Evolutionary conservation across 139 green algal species (phyloP), one percentile per base, ranked within the genome.

Genomic region (Chloropicon primus): DNA sequence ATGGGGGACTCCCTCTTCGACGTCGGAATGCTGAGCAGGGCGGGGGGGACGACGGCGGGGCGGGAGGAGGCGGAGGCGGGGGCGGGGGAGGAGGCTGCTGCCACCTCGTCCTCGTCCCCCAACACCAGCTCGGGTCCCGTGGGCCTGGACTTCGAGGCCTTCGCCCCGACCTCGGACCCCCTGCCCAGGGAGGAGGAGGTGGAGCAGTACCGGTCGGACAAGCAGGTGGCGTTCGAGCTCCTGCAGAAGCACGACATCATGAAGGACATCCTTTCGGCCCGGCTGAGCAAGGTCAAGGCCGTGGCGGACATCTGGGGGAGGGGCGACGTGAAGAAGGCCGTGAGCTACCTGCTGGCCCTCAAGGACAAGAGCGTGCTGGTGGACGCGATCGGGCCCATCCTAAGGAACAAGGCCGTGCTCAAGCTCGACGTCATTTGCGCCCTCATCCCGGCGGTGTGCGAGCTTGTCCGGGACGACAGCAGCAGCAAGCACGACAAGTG

Each of bases 381-480:
- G 26, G 78, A 83, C 73, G 23, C 83, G 62, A 25, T 85, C 5
- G 74, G 73, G 27, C 28, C 74, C 10, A 5, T 82, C 53, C 27
- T 62, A 3, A 21, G 27, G 27, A 28, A 73, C 3, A 54, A 72
- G 28, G 75, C 81, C 2, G 22, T 72, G 2, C 73, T 86, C 27
- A 79, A 54, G n/a, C 77, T 86, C 28, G 82, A 86, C 23, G 25
- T 76, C 26, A 74, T 81, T 29, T 29, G 76, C 22, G 74, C 78
- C 24, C 23, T 84, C 2, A 27, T 54, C 25, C 80, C 82, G 0
- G 53, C 76, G 22, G 17, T 86, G 22, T 81, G 85, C 62, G 41
- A 73, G 29, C 1, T 89, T 22, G 86, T 92, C 23, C 62, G 74
- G 23, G 83, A 89, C 5, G 82, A 62, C 41, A 62, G 5, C 10